Conservation (phyloP, 2,329 filamentous ascomycete genomes). For the Arthrobotrys sphaeroides region DNA sequence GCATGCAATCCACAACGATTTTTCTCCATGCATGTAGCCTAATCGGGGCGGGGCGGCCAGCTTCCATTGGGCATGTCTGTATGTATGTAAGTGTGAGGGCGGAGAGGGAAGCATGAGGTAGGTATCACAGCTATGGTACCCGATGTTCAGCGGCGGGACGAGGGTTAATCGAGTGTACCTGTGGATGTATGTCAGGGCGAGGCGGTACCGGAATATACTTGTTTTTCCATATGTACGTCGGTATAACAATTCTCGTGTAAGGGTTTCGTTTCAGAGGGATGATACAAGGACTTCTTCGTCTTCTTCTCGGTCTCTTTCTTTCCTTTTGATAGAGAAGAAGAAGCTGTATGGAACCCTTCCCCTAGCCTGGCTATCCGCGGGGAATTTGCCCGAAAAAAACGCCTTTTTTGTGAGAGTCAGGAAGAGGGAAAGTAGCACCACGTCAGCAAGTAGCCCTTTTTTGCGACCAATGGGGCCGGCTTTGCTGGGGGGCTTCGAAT, state of each 20-base stretch:
- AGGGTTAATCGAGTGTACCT: constrained; percentile 20
- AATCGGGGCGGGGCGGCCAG: constrained; percentile 33
- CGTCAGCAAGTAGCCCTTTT: constrained; percentile 52
- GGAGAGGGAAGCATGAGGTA: neutral
- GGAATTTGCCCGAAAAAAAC: constrained; percentile 51
- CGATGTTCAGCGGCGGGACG: constrained; percentile 10
- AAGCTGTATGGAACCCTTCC: constrained; percentile 17
- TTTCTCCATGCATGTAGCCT: constrained; percentile 39
- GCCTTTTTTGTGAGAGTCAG: constrained; percentile 9
- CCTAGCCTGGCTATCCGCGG: constrained; percentile 52
- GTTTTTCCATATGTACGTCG: constrained; percentile 2
- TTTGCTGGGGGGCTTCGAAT: constrained; percentile 10
- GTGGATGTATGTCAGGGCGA: constrained; percentile 23
- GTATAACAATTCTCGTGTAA: constrained; percentile 18
- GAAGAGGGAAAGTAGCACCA: constrained; percentile 42
- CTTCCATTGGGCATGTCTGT: constrained; percentile 9
- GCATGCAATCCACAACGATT: constrained; percentile 52
- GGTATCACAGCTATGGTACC: neutral
- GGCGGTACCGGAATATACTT: constrained; percentile 14
- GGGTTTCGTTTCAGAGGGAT: constrained; percentile 52
- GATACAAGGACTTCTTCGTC: constrained; percentile 39
- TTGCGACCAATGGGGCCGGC: constrained; percentile 33
- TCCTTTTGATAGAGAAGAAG: neutral
- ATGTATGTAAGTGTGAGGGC: no score
- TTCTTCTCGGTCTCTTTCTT: constrained; percentile 12